A percentile compares a stretch with the other conserved stretches of the same genome.
Evolutionary conservation across 2,329 filamentous ascomycete genomes (phyloP).

Genomic region (Aspergillus sergii): DNA sequence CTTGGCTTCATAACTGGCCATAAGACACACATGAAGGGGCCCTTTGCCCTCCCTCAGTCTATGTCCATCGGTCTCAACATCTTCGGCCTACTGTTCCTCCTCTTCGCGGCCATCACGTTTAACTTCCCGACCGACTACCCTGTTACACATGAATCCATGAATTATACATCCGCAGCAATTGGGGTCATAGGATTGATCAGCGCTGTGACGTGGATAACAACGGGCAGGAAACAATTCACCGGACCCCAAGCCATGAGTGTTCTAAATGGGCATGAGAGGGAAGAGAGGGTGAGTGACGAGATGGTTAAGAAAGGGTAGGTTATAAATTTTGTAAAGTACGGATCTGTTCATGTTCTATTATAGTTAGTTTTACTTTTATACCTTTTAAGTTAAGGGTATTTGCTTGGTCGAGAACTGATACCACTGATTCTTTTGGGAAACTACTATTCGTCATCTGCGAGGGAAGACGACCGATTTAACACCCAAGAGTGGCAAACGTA

Average conservation of each 20-base stretch:
- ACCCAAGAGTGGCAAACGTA: neutral
- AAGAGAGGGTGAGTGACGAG: neutral
- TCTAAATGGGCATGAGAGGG: conserved; percentile 8
- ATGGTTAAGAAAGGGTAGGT: neutral
- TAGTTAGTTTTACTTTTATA: no score
- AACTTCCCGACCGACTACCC: conserved; percentile 57
- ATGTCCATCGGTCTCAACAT: conserved; percentile 52
- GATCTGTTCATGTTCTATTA: no score
- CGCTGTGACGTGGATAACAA: conserved; percentile 55
- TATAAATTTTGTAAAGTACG: no score
- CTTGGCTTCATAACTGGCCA: conserved; percentile 49
- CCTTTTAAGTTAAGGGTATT: no score
- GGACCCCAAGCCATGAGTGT: conserved; percentile 42
- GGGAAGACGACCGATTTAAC: no score
- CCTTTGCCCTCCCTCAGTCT: conserved; percentile 46
- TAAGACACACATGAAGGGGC: conserved; percentile 38
- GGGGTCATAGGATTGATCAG: conserved; percentile 57
- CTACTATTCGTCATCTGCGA: no score
- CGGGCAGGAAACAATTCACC: conserved; percentile 53
- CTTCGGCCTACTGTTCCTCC: conserved; percentile 54
- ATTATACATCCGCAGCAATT: conserved; percentile 60
- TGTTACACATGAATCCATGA: conserved; percentile 59
- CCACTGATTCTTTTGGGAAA: no score
- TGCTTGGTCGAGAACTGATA: no score
- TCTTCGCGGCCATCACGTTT: conserved; percentile 59